These are phyloP conservation scores for Ochetophila trinervis DNA, from an alignment of 306 rosid genomes.

Conservation along the genomic window DNA sequence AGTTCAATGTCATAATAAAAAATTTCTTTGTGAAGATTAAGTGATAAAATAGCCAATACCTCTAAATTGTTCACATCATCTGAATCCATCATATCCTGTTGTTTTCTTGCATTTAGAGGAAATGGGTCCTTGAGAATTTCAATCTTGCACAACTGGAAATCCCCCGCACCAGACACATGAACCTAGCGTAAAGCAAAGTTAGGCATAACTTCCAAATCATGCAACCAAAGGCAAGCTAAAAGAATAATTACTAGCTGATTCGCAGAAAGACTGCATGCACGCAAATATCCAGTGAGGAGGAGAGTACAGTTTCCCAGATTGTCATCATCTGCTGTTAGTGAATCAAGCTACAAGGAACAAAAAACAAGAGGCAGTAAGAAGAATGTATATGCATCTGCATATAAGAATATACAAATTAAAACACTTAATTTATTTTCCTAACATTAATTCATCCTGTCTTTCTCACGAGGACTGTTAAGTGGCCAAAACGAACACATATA, in stretches of 20 bases:
- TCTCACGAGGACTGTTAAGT: neutral
- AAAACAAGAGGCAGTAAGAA: slow-evolving; percentile 12
- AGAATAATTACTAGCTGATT: slow-evolving; percentile 75
- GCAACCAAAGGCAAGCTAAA: slow-evolving; percentile 22
- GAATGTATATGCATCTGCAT: neutral
- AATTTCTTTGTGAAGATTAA: neutral
- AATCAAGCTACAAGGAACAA: slow-evolving; percentile 52
- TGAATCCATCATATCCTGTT: slow-evolving; percentile 67
- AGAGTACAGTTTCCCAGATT: slow-evolving; percentile 57
- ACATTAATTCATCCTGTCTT: neutral
- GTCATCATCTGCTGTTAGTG: slow-evolving; percentile 34
- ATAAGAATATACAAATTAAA: neutral
- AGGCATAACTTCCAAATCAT: slow-evolving; percentile 20
- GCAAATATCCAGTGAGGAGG: slow-evolving; percentile 76
- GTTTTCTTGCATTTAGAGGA: slow-evolving; percentile 70
- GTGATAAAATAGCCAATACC: slow-evolving; percentile 41
- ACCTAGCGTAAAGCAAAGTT: slow-evolving; percentile 52
- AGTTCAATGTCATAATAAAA: neutral
- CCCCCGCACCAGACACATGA: slow-evolving; percentile 95
- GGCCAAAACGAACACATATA: neutral
- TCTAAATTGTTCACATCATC: slow-evolving; percentile 47
- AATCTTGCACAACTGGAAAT: slow-evolving; percentile 69
- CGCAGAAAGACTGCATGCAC: slow-evolving; percentile 66
- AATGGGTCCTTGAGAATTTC: slow-evolving; percentile 79
- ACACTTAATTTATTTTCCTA: neutral